A percentile compares a stretch with the other conserved stretches of the same genome.
These are phyloP conservation scores for Acarospora socialis DNA, from an alignment of 2,329 filamentous ascomycete genomes.

Conservation along the genomic window DNA sequence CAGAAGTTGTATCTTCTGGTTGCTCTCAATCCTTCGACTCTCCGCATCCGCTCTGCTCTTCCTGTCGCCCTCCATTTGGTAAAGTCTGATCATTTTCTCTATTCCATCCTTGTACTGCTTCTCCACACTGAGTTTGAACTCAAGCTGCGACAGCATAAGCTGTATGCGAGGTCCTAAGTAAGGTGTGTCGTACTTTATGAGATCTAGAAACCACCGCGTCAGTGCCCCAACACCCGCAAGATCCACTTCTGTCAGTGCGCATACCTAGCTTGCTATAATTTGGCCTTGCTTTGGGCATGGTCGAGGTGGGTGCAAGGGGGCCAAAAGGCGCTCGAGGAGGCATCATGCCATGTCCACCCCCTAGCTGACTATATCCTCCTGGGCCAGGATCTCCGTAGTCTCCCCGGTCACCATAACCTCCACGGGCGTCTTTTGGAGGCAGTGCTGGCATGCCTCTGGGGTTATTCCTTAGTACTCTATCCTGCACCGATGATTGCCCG, in stretches of 20 bases:
- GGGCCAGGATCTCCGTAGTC: conserved; percentile 47
- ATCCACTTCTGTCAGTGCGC: conserved; percentile 22
- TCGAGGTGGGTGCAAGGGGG: conserved; percentile 52
- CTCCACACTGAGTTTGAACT: conserved; percentile 97
- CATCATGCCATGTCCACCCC: conserved; percentile 59
- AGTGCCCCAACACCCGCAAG: not conserved
- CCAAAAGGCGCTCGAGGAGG: conserved; percentile 68
- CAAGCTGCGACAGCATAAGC: conserved; percentile 95
- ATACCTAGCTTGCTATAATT: conserved; percentile 95
- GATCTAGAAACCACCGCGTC: conserved; percentile 41
- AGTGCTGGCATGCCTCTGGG: no score
- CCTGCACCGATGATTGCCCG: conserved; percentile 15
- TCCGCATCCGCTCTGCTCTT: conserved; percentile 92
- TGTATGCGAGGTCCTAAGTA: conserved; percentile 95
- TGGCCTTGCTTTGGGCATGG: conserved; percentile 58
- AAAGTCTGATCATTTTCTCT: conserved; percentile 97
- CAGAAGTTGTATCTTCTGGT: conserved; percentile 90
- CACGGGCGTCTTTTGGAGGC: conserved; percentile 56
- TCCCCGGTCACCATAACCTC: conserved; percentile 41
- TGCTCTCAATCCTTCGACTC: conserved; percentile 79
- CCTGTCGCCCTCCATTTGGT: conserved; percentile 91
- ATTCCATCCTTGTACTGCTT: conserved; percentile 98
- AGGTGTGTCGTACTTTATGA: conserved; percentile 96
- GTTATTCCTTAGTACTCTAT: conserved; percentile 12
- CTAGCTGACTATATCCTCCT: conserved; percentile 43